Evolutionary conservation across 306 rosid genomes (phyloP).

Genomic region (Castanopsis chinensis): DNA sequence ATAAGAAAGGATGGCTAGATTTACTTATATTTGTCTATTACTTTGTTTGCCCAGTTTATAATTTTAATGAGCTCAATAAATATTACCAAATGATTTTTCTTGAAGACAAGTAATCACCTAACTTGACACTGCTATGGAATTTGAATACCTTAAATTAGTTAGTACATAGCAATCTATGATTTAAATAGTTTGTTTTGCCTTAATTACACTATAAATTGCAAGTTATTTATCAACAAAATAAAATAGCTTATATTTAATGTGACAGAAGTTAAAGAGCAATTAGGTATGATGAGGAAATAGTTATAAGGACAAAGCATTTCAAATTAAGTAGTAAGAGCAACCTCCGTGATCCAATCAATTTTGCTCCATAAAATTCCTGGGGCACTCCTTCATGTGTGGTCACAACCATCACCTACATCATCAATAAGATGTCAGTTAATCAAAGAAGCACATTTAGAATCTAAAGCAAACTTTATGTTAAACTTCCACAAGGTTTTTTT

Average conservation of each 20-base stretch:
- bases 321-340: slow-evolving; percentile 22
- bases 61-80: not conserved
- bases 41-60: not conserved
- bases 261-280: not conserved
- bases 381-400: slow-evolving; percentile 99
- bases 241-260: not conserved
- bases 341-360: slow-evolving; percentile 89
- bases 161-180: not conserved
- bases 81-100: not conserved
- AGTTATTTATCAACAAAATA: not conserved
- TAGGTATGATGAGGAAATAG: slow-evolving; percentile 9
- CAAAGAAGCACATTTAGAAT: not conserved
- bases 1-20: not conserved
- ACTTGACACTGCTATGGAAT: not conserved
- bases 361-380: slow-evolving; percentile 86
- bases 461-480: not conserved
- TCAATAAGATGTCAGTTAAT: slow-evolving; percentile 18
- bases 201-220: not conserved
- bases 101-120: not conserved
- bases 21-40: not conserved
- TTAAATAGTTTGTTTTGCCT: not conserved
- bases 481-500: no score
- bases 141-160: not conserved
- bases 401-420: slow-evolving; percentile 83
- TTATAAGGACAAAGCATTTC: not conserved